phyloP scores from a whole-genome alignment of 2,329 filamentous ascomycete genomes.

The Chaetomium sp. region DNA sequence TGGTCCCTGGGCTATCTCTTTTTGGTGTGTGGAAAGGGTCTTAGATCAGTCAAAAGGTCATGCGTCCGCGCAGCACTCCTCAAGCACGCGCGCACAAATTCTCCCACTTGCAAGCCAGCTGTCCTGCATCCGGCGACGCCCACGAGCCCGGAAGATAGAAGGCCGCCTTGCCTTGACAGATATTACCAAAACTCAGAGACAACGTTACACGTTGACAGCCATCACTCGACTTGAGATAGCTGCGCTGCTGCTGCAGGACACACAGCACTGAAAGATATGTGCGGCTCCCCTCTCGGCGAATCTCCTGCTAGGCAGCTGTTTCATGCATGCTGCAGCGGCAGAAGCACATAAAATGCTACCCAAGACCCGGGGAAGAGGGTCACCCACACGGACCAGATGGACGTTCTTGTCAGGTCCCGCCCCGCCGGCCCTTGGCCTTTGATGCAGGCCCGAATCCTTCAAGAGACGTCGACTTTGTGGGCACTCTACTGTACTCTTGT shows the following conservation, averaged over 20 bases:
- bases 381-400: not conserved
- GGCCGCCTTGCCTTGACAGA: not conserved
- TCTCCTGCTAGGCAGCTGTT: not conserved
- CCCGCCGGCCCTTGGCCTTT: not conserved
- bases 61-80: too few species aligned
- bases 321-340: not conserved
- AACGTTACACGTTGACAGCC: constrained; percentile 2
- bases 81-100: too few species aligned
- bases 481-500: not conserved
- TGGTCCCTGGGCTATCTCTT: not conserved
- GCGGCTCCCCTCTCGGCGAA: not conserved
- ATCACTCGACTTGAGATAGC: not conserved
- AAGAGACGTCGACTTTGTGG: not conserved
- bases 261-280: not conserved
- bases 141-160: not conserved
- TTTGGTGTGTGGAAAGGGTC: too few species aligned
- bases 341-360: not conserved
- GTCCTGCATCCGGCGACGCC: not conserved
- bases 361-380: not conserved
- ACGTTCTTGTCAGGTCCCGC: not conserved
- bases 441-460: not conserved
- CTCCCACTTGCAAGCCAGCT: not conserved
- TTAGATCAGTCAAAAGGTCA: too few species aligned
- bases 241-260: not conserved
- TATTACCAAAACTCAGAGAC: not conserved